phyloP scores from a whole-genome alignment of 2,329 filamentous ascomycete genomes.

The Penicillium sp. region DNA sequence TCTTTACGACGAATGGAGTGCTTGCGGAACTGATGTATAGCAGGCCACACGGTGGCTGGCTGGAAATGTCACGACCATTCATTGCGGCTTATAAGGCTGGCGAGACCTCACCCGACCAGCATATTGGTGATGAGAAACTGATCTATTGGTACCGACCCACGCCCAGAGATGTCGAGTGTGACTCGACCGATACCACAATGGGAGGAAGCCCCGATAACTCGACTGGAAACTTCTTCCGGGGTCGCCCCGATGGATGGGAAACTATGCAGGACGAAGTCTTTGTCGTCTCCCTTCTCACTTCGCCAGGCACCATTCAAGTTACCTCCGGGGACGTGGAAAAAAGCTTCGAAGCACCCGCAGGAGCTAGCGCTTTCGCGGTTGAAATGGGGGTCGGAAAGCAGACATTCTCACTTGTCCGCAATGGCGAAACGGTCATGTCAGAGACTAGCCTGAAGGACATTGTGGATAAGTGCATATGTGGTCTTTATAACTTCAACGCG shows the following conservation, averaged over 20 bases:
- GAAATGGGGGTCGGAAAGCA: slow-evolving; percentile 56
- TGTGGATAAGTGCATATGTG: slow-evolving; percentile 52
- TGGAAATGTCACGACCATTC: slow-evolving; percentile 59
- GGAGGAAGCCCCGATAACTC: slow-evolving; percentile 48
- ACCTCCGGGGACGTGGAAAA: slow-evolving; percentile 50
- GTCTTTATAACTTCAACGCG: slow-evolving; percentile 63
- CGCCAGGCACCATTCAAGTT: slow-evolving; percentile 51
- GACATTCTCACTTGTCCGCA: slow-evolving; percentile 53
- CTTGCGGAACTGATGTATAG: not conserved
- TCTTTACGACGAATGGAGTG: too few relatives aligned
- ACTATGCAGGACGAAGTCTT: slow-evolving; percentile 57
- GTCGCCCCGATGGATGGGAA: slow-evolving; percentile 57
- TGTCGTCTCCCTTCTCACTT: slow-evolving; percentile 57
- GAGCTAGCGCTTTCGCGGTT: slow-evolving; percentile 51
- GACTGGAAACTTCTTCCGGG: slow-evolving; percentile 59
- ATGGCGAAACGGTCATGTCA: slow-evolving; percentile 48
- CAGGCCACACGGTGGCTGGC: slow-evolving; percentile 58
- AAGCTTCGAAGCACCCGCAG: slow-evolving; percentile 53
- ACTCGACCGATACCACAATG: slow-evolving; percentile 58
- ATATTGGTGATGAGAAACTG: slow-evolving; percentile 56
- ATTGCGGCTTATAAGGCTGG: slow-evolving; percentile 60
- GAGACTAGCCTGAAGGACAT: slow-evolving; percentile 58
- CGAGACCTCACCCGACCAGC: slow-evolving; percentile 36
- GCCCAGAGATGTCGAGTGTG: slow-evolving; percentile 53
- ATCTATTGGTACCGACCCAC: slow-evolving; percentile 63